Evolutionary conservation across 129 eudicot genomes (phyloP), one percentile per base, ranked within the genome.

Genomic region (Arctium lappa): DNA sequence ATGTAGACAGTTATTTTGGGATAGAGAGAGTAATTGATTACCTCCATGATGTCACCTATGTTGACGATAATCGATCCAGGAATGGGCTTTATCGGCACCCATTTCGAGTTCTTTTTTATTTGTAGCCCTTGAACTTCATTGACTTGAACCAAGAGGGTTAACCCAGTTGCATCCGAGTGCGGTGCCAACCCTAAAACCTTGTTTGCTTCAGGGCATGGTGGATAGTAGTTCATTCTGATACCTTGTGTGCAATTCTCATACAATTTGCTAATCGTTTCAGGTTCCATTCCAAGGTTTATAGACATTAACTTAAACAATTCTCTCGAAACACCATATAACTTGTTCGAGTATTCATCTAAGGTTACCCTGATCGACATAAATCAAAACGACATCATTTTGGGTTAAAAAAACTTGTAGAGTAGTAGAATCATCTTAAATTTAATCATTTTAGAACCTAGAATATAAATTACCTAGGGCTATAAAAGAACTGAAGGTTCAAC

Each of bases 1-100:
- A 22, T 22, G 27, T 48, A 6, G 1, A 12, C 15, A 11, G 3
- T 48, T 48, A 44, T 48, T 48, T 10, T 48, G 16, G 0, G 15
- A 48, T 13, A 50, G 0, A 2, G 2, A 16, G 16, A 77, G 8
- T 34, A n/a, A 7, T 3, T 4, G 30, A 62, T 84, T 78, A 84
- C 91, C 89, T 91, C 94, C 73, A 91, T 3, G 53, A 85, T 63
- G n/a, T 91, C 94, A 11, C 94, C 94, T 62, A 88, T 44, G 72
- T 91, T 91, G 80, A 91, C 82, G 1, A 86, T 86, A 56, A 91
- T 65, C 1, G 92, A 89, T 3, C 79, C 85, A 0, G 69, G 76
- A 73, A 91, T 10, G n/a, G 94, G 94, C 33, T 79, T 80, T 33
- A 90, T 82, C 29, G 94, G 86, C 11, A 85, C 78, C 94, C 92